phyloP scores from a whole-genome alignment of 768 basidiomycete species.

The Phlegmacium glaucopus region DNA sequence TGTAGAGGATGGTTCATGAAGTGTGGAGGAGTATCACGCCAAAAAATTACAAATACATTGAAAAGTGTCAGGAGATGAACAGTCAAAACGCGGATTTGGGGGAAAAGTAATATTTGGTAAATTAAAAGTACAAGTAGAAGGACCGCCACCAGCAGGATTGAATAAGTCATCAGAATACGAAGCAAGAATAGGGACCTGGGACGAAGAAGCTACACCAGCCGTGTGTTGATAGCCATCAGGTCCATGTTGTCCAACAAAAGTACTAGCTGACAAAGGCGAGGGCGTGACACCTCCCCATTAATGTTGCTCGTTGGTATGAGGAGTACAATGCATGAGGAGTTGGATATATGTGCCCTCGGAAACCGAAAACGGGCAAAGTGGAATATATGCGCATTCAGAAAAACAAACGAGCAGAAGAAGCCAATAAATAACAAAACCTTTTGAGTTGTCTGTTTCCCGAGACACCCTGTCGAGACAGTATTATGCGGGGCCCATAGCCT shows the following conservation, averaged over 20 bases:
- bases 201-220: neutral
- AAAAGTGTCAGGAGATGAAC: neutral
- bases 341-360: too few species aligned
- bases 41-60: neutral
- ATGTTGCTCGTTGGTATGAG: too few species aligned
- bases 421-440: neutral
- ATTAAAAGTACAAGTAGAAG: neutral
- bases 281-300: too few species aligned
- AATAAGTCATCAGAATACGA: constrained; percentile 2
- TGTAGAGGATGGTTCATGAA: too few species aligned
- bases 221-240: too few species aligned
- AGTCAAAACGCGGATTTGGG: neutral
- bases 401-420: too few species aligned
- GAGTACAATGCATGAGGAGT: too few species aligned
- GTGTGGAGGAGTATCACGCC: neutral
- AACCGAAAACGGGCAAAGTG: too few species aligned
- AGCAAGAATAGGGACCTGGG: neutral
- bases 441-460: too few species aligned
- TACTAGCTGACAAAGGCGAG: too few species aligned
- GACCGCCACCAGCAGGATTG: neutral
- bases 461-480: neutral
- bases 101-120: neutral
- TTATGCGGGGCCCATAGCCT: constrained; percentile 1
- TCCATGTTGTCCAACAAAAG: too few species aligned
- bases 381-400: too few species aligned